phyloP scores from a whole-genome alignment of 1,139 yeast species.

The Schizosaccharomyces versatilis region DNA sequence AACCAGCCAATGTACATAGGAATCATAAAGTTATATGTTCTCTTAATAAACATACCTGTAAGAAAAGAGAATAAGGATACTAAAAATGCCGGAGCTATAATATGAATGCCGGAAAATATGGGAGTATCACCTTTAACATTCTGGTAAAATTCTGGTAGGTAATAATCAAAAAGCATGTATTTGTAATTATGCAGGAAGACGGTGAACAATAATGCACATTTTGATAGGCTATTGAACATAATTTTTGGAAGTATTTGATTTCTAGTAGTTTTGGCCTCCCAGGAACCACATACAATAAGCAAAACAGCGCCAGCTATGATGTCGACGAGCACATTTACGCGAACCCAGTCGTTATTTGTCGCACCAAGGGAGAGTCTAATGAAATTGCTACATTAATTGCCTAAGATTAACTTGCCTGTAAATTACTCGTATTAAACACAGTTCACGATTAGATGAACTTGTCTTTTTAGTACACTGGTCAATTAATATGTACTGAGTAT shows the following conservation, averaged over 20 bases:
- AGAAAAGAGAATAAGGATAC: slow-evolving; percentile 28
- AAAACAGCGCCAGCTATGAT: slow-evolving; percentile 33
- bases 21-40: slow-evolving; percentile 29
- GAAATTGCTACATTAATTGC: no score
- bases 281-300: slow-evolving; percentile 24
- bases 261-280: slow-evolving; percentile 28
- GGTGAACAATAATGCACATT: slow-evolving; percentile 23
- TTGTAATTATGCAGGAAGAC: slow-evolving; percentile 25
- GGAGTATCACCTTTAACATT: slow-evolving; percentile 29
- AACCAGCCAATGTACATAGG: slow-evolving; percentile 26
- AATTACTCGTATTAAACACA: no score
- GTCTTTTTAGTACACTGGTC: no score
- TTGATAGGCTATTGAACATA: slow-evolving; percentile 22
- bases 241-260: slow-evolving; percentile 30
- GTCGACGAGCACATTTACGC: slow-evolving; percentile 33
- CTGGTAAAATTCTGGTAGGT: slow-evolving; percentile 36
- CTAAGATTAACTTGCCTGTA: no score
- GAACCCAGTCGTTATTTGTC: slow-evolving; percentile 25
- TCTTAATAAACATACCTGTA: slow-evolving; percentile 28
- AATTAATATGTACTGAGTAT: no score
- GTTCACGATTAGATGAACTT: no score
- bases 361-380: slow-evolving; percentile 35
- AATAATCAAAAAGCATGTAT: slow-evolving; percentile 27
- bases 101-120: slow-evolving; percentile 35
- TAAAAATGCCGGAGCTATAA: slow-evolving; percentile 33